Evolutionary conservation across 2,329 filamentous ascomycete genomes (phyloP).

Genomic region (Claviceps humidiphila): DNA sequence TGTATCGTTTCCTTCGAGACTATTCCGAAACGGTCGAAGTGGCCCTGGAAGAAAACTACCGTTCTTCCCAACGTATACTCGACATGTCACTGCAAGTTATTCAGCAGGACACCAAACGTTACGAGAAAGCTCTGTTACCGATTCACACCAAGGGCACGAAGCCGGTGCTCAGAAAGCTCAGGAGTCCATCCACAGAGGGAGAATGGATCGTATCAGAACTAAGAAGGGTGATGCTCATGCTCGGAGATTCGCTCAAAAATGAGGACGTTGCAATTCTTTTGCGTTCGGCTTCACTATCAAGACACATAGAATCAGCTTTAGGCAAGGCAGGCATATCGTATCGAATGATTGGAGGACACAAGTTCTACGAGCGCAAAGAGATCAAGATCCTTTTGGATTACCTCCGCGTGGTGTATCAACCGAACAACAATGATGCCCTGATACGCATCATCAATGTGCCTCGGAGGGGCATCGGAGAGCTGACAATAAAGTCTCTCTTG

Average conservation of each 20-base stretch:
- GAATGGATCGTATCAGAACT: conserved; percentile 84
- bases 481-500: conserved; percentile 59
- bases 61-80: conserved; percentile 77
- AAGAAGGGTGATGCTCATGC: conserved; percentile 53
- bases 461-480: conserved; percentile 65
- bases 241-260: conserved; percentile 57
- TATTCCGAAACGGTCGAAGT: conserved; percentile 71
- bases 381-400: conserved; percentile 84
- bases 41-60: conserved; percentile 85
- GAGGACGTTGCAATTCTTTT: conserved; percentile 78
- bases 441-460: conserved; percentile 77
- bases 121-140: conserved; percentile 65
- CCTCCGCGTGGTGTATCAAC: conserved; percentile 69
- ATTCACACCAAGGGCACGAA: conserved; percentile 68
- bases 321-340: conserved; percentile 75
- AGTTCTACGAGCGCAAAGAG: conserved; percentile 85
- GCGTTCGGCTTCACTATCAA: conserved; percentile 69
- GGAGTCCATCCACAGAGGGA: conserved; percentile 59
- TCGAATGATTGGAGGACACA: conserved; percentile 77
- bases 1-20: conserved; percentile 62
- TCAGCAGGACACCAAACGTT: conserved; percentile 72
- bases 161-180: conserved; percentile 68
- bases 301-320: conserved; percentile 73
- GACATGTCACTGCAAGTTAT: conserved; percentile 72
- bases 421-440: conserved; percentile 76